phyloP scores from a whole-genome alignment of 164 flowering plant species.

The Umbellularia californica region DNA sequence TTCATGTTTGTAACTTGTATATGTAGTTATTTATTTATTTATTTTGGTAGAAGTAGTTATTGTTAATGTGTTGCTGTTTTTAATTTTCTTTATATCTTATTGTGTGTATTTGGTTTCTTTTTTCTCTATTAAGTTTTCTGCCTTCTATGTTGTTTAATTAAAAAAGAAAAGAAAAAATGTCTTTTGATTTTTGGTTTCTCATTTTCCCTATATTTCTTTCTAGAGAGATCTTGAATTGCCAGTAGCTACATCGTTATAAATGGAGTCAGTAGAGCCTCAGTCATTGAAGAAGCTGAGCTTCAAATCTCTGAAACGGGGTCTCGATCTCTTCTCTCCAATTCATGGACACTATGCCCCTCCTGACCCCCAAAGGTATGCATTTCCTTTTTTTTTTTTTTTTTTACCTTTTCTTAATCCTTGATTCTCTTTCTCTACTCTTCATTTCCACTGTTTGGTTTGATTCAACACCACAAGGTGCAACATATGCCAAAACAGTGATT shows the following conservation, averaged over 20 bases:
- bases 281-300: constrained; percentile 86
- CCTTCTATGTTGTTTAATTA: no score
- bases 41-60: no score
- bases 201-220: no score
- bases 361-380: constrained; percentile 56
- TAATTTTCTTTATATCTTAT: no score
- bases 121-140: no score
- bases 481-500: not conserved
- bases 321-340: constrained; percentile 71
- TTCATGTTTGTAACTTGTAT: no score
- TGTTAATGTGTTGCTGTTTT: no score
- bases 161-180: no score
- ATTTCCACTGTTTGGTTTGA: not conserved
- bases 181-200: no score
- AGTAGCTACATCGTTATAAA: not conserved
- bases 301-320: constrained; percentile 78
- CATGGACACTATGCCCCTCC: constrained; percentile 63
- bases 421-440: not conserved
- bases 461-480: not conserved
- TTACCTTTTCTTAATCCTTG: not conserved
- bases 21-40: no score
- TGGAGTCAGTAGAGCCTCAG: constrained; percentile 91
- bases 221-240: no score
- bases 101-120: no score
- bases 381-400: not conserved